Base-by-base conservation (phyloP, 768 basidiomycete genomes). In the Gautieria morchelliformis region DNA sequence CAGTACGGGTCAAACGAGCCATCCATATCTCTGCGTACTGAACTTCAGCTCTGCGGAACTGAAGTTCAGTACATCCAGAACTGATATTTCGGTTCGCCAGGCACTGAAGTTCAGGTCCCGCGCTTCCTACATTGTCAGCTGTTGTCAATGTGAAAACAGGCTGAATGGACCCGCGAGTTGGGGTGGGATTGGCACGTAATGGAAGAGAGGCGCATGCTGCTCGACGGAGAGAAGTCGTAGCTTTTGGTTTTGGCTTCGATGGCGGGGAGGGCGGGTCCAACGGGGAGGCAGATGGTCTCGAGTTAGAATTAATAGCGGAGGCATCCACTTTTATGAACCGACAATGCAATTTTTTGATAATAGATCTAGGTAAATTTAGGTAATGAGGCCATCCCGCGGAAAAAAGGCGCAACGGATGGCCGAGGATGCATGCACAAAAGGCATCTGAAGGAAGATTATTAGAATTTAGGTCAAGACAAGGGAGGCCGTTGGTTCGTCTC, bases 101-200 rank as follows among this genome's bases (percentile, higher is more conserved):
- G n/a, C n/a, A n/a, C n/a, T n/a, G n/a, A n/a, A n/a, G n/a, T n/a
- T n/a, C n/a, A n/a, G n/a, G n/a, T n/a, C n/a, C n/a, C n/a, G n/a
- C n/a, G n/a, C n/a, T n/a, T n/a, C n/a, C n/a, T n/a, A n/a, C n/a
- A n/a, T n/a, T n/a, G n/a, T n/a, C 90, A 0, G 92, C 87, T 0
- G 93, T 94, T 1, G 92, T 83, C 53, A 92, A 78, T 0, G 93
- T 93, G 56, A 89, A 83, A 11, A 94, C 84, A 14, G 87, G 74
- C 53, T 84, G 79, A 52, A 94, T 93, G 33, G 83, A 77, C 45
- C 89, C 81, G 45, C 89, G 80, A 10, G 93, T 93, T 7, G 88
- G 87, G 4, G 89, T 93, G 10, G 89, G 89, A 62, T 89, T 93
- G 22, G 84, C 76, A 51, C 93, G 86, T 60, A 95, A 89, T 7